These are phyloP conservation scores for Pleurostoma richardsiae DNA, from an alignment of 2,329 filamentous ascomycete genomes.

Conservation along the genomic window DNA sequence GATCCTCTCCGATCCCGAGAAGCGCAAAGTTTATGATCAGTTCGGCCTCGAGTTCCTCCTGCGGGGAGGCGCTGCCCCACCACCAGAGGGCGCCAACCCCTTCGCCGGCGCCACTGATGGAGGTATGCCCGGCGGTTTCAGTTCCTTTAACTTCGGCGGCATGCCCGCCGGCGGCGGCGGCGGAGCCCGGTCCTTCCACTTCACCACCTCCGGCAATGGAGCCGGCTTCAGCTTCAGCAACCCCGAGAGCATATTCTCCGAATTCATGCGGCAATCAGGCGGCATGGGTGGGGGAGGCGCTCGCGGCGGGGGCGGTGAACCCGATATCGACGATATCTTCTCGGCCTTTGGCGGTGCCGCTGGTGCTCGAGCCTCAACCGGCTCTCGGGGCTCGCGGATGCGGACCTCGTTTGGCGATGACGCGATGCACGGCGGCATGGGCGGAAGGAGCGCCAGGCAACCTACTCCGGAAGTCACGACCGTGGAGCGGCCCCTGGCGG, in stretches of 20 bases:
- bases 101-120: conserved; percentile 50
- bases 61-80: conserved; percentile 67
- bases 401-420: conserved; percentile 33
- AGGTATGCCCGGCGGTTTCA: conserved; percentile 51
- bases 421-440: conserved; percentile 13
- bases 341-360: conserved; percentile 37
- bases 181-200: conserved; percentile 56
- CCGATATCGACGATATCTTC: conserved; percentile 52
- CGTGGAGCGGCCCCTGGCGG: conserved; percentile 75
- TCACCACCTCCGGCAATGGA: conserved; percentile 49
- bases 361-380: conserved; percentile 30
- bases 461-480: conserved; percentile 82
- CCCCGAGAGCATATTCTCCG: conserved; percentile 77
- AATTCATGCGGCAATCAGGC: conserved; percentile 63
- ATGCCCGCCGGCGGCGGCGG: conserved; percentile 39
- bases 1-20: conserved; percentile 94
- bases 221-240: conserved; percentile 75
- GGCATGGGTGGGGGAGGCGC: conserved; percentile 40
- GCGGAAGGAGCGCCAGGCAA: conserved; percentile 30
- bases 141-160: conserved; percentile 47
- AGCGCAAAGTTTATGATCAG: conserved; percentile 91
- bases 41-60: conserved; percentile 91
- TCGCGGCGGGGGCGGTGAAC: conserved; percentile 34
- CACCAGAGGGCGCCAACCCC: conserved; percentile 53
- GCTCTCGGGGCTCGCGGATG: conserved; percentile 34